These are phyloP conservation scores for Moesziomyces aphidis DNA, from an alignment of 1,284 basidiomycete species.

Conservation along the genomic window DNA sequence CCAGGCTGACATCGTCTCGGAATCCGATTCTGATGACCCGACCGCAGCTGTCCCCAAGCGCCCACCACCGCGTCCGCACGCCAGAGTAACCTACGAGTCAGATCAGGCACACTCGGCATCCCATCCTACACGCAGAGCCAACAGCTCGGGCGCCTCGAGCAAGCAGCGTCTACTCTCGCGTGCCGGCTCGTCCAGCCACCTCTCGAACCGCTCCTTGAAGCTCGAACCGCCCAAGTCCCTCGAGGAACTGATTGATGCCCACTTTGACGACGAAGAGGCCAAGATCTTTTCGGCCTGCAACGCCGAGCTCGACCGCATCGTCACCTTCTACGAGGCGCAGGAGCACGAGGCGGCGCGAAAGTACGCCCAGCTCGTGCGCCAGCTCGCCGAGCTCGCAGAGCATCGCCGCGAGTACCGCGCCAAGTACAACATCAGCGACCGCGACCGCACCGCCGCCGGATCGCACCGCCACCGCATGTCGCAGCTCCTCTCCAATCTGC, in stretches of 20 bases:
- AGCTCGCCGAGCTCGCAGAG: conserved; percentile 72
- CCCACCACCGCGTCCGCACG: no score
- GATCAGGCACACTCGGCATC: neutral
- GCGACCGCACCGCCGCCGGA: conserved; percentile 8
- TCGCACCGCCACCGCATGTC: conserved; percentile 19
- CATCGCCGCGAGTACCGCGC: conserved; percentile 61
- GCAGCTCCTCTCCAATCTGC: conserved; percentile 31
- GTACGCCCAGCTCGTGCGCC: conserved; percentile 74
- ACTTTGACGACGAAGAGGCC: conserved; percentile 79
- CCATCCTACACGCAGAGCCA: conserved; percentile 8
- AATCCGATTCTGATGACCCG: no score
- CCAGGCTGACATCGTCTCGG: neutral
- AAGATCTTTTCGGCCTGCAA: conserved; percentile 69
- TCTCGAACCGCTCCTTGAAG: conserved; percentile 23
- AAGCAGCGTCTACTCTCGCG: conserved; percentile 12
- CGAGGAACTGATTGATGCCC: conserved; percentile 67
- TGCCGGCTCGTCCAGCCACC: conserved; percentile 10
- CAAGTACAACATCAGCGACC: conserved; percentile 35
- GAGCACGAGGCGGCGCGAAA: conserved; percentile 77
- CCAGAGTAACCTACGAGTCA: no score
- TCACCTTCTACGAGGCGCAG: conserved; percentile 78
- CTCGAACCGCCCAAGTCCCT: conserved; percentile 23
- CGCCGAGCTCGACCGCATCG: conserved; percentile 53
- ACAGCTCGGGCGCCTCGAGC: conserved; percentile 15
- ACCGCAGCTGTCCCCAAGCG: no score